phyloP scores from a whole-genome alignment of 495 filamentous ascomycete genomes.

The Hypomontagnella monticulosa region DNA sequence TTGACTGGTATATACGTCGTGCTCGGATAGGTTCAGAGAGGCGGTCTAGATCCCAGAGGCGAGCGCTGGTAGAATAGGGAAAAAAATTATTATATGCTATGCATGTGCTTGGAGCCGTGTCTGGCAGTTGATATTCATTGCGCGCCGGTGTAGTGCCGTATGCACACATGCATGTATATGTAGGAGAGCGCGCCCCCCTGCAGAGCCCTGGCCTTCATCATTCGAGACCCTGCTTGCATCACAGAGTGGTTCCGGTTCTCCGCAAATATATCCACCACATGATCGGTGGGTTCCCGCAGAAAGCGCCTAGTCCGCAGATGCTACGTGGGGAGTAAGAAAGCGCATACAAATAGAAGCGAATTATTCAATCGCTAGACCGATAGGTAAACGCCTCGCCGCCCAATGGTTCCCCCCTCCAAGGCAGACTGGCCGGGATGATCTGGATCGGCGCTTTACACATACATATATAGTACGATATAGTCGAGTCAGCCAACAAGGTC shows the following conservation, averaged over 20 bases:
- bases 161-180: conserved; percentile 13
- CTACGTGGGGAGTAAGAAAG: conserved; percentile 9
- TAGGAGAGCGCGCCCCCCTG: conserved; percentile 9
- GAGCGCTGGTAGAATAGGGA: neutral
- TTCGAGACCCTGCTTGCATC: conserved; percentile 42
- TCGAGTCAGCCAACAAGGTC: too few relatives aligned
- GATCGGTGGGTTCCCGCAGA: conserved; percentile 42
- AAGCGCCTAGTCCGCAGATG: conserved; percentile 30
- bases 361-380: conserved; percentile 7
- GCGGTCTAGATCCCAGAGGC: conserved; percentile 34
- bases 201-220: conserved; percentile 30
- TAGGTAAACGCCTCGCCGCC: conserved; percentile 6
- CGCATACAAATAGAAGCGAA: conserved; percentile 13
- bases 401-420: conserved; percentile 10
- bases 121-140: conserved; percentile 24
- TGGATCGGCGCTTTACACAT: conserved; percentile 10
- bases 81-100: conserved; percentile 6
- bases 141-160: conserved; percentile 9
- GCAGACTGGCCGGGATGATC: conserved; percentile 10
- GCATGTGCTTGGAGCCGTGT: conserved; percentile 18
- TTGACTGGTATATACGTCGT: conserved; percentile 18
- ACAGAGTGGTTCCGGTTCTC: conserved; percentile 34
- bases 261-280: conserved; percentile 39
- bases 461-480: too few relatives aligned
- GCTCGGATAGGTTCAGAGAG: conserved; percentile 27